phyloP scores from a whole-genome alignment of 2,329 filamentous ascomycete species.

The Colletotrichum cuscutae region DNA sequence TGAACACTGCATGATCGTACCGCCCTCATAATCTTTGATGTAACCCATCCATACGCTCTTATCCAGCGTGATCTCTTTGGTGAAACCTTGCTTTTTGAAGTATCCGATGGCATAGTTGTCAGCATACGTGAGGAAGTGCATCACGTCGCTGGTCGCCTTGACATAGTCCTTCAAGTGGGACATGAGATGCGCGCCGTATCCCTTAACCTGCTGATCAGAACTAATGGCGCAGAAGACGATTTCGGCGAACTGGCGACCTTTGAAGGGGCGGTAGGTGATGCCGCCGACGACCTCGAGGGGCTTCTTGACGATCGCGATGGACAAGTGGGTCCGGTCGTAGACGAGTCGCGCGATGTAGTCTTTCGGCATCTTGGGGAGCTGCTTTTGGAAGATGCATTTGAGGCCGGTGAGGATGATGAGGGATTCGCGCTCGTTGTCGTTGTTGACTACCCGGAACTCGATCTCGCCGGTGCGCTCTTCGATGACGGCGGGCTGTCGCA shows the following conservation, averaged over 20 bases:
- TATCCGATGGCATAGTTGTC: slow-evolving; percentile 99
- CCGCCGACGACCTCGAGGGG: slow-evolving; percentile 95
- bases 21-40: slow-evolving; percentile 99
- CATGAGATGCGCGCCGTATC: slow-evolving; percentile 98
- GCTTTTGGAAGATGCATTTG: slow-evolving; percentile 98
- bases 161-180: slow-evolving; percentile 98
- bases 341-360: slow-evolving; percentile 98
- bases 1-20: slow-evolving; percentile 98
- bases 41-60: slow-evolving; percentile 98
- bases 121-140: slow-evolving; percentile 98
- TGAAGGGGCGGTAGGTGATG: slow-evolving; percentile 96
- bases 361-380: slow-evolving; percentile 98
- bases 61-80: slow-evolving; percentile 95
- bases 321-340: slow-evolving; percentile 95
- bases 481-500: slow-evolving; percentile 79
- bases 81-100: slow-evolving; percentile 99
- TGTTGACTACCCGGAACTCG: slow-evolving; percentile 97
- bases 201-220: slow-evolving; percentile 98
- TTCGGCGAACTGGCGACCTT: slow-evolving; percentile 91
- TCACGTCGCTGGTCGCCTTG: slow-evolving; percentile 94
- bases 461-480: slow-evolving; percentile 96
- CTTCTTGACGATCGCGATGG: slow-evolving; percentile 97
- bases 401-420: slow-evolving; percentile 94
- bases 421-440: slow-evolving; percentile 87
- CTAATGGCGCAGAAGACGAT: slow-evolving; percentile 99